These are phyloP conservation scores for Microbotryomycetes sp. DNA, from an alignment of 1,284 basidiomycete genomes.

Conservation along the genomic window DNA sequence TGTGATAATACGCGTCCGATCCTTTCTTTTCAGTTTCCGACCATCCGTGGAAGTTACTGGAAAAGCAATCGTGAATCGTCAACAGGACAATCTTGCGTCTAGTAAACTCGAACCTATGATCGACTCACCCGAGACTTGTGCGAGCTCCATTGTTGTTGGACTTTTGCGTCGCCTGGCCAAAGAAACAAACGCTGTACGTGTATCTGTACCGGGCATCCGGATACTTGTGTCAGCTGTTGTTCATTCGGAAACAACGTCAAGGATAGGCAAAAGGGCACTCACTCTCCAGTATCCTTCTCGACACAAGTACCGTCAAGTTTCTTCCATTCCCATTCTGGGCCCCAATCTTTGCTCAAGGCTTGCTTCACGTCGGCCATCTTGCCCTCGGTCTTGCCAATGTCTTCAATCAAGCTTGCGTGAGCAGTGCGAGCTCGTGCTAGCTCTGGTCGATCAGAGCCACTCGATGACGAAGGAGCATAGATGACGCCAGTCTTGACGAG, in stretches of 20 bases:
- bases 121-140: slow-evolving; percentile 73
- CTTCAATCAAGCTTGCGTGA: slow-evolving; percentile 41
- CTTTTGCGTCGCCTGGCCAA: slow-evolving; percentile 79
- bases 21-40: slow-evolving; percentile 56
- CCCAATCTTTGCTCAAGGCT: slow-evolving; percentile 59
- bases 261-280: slow-evolving; percentile 40
- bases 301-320: slow-evolving; percentile 80
- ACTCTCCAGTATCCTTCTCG: slow-evolving; percentile 79
- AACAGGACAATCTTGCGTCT: background rate
- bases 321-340: slow-evolving; percentile 86
- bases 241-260: background rate
- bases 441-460: slow-evolving; percentile 31
- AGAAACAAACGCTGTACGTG: slow-evolving; percentile 94
- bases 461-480: slow-evolving; percentile 8
- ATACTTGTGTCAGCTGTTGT: background rate
- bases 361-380: slow-evolving; percentile 47
- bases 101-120: background rate
- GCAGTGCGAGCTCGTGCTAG: slow-evolving; percentile 49
- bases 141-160: slow-evolving; percentile 69
- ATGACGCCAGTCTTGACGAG: slow-evolving; percentile 62
- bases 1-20: slow-evolving; percentile 64
- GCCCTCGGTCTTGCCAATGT: slow-evolving; percentile 54
- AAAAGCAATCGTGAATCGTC: background rate
- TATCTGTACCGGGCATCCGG: slow-evolving; percentile 52
- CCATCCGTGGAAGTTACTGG: slow-evolving; percentile 69